Conservation (phyloP, 1,284 basidiomycete species). For the Tranzscheliella williamsii region DNA sequence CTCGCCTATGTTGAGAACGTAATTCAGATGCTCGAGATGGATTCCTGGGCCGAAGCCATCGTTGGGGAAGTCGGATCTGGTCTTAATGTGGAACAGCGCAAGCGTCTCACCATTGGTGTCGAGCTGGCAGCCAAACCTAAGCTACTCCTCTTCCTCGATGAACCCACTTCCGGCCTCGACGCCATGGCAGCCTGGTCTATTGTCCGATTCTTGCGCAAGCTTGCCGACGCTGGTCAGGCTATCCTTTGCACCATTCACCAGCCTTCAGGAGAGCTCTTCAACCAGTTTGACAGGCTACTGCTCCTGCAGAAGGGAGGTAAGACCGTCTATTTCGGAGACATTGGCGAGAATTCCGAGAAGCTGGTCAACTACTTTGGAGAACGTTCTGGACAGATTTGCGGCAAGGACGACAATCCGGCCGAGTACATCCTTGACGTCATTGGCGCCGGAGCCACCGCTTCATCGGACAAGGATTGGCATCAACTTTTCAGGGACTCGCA, state of each 20-base stretch:
- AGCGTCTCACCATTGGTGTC: slow-evolving; percentile 51
- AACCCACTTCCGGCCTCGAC: slow-evolving; percentile 54
- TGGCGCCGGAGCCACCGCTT: slow-evolving; percentile 50
- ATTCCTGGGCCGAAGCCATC: slow-evolving; percentile 45
- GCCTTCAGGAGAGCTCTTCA: slow-evolving; percentile 55
- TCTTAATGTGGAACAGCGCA: slow-evolving; percentile 51
- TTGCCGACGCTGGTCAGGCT: slow-evolving; percentile 56
- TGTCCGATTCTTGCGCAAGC: slow-evolving; percentile 57
- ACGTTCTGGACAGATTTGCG: slow-evolving; percentile 66
- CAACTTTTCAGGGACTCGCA: slow-evolving; percentile 42
- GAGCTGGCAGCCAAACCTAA: slow-evolving; percentile 52
- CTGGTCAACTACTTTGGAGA: slow-evolving; percentile 73
- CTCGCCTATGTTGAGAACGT: slow-evolving; percentile 48
- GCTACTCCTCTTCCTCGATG: slow-evolving; percentile 55
- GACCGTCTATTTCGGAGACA: slow-evolving; percentile 69
- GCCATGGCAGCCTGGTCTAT: slow-evolving; percentile 47
- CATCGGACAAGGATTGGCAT: slow-evolving; percentile 52
- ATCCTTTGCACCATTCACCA: slow-evolving; percentile 62
- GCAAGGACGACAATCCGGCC: slow-evolving; percentile 43
- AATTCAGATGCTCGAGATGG: slow-evolving; percentile 49
- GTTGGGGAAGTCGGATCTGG: slow-evolving; percentile 44
- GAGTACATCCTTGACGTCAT: slow-evolving; percentile 58
- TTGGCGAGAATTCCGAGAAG: slow-evolving; percentile 68
- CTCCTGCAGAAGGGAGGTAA: slow-evolving; percentile 50
- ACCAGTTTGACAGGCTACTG: slow-evolving; percentile 48